Evolutionary conservation across 352 stramenopile species (phyloP), one percentile per base, ranked within the genome.

Genomic region (Phytophthora vignae): DNA sequence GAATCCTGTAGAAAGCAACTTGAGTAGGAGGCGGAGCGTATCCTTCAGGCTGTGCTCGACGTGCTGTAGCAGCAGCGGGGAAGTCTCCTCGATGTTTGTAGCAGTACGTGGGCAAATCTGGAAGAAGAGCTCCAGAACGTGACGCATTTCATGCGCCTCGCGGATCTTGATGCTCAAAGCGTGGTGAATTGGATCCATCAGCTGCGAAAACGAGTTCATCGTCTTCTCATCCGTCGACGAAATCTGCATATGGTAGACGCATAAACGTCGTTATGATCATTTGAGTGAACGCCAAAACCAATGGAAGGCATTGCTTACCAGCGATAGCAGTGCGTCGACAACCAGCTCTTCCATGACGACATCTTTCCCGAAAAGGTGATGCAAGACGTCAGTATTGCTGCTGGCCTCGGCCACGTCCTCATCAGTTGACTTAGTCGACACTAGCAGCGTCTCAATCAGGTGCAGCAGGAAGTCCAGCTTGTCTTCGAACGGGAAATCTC

Each of bases 11-110:
- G 90, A 93, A 0, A 95, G 71, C 4, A 96, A 61, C 60, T 95
- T 96, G 8, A 96, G 81, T 36, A 95, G 40, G 14, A 96, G 64
- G 1, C 88, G 86, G 8, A 90, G 78, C 0, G 87, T 80, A 52
- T 92, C 88, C 31, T 94, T 87, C n/a, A 94, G 42, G 31, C 79
- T 87, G 58, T 94, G 84, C 53, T 95, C 88, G 9, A 95, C 79
- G 58, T 95, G 87, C 62, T 95, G 87, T 11, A 94, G 60, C 21
- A 96, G 67, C 8, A 96, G 60, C 12, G 85, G 87, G 11, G 85
- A 93, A 0, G 83, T 90, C 63, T 95, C 87, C 69, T 93, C 85
- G 38, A 94, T 93, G 22, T 85, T 88, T 27, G 69, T 85, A 4
- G 82, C 85, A n/a, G 85, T 92, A 1, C 82, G 79, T 15, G 81